Evolutionary conservation across 1,139 yeast genomes (phyloP).

Genomic region (Eremothecium sinecaudum): DNA sequence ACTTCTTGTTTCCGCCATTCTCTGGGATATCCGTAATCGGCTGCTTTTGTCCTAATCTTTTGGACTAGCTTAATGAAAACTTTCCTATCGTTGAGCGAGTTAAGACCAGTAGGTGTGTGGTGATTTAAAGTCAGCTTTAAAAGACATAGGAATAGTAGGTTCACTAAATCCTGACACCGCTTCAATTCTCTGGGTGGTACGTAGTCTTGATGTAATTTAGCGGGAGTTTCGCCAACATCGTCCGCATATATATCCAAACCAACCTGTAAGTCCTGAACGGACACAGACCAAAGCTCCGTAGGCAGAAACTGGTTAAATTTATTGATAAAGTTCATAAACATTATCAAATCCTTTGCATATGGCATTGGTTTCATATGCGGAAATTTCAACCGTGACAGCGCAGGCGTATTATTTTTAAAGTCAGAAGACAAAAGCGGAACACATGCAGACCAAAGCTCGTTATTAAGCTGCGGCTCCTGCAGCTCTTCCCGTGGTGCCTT

Average conservation of each 20-base stretch:
- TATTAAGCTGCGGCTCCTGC: constrained; percentile 6
- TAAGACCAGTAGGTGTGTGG: constrained; percentile 13
- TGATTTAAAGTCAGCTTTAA: constrained; percentile 22
- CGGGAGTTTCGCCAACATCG: constrained; percentile 10
- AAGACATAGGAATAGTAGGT: constrained; percentile 23
- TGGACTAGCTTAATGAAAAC: constrained; percentile 33
- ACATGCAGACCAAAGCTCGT: constrained; percentile 22
- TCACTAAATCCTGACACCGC: constrained; percentile 26
- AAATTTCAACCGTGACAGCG: constrained; percentile 24
- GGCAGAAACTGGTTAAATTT: constrained; percentile 36
- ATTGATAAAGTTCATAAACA: constrained; percentile 37
- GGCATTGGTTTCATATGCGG: constrained; percentile 33
- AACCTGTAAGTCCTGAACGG: constrained; percentile 43
- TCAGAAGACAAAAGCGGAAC: constrained; percentile 22
- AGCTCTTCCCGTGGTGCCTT: background rate
- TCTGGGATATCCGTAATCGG: constrained; percentile 36
- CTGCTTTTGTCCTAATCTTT: constrained; percentile 35
- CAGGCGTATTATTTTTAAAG: constrained; percentile 24
- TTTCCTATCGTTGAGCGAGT: constrained; percentile 15
- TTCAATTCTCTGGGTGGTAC: constrained; percentile 24
- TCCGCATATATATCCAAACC: constrained; percentile 38
- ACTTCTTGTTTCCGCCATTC: constrained; percentile 38
- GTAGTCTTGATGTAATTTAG: constrained; percentile 24
- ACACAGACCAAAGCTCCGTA: constrained; percentile 31
- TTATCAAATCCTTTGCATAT: constrained; percentile 40